Conservation (phyloP, 2,329 filamentous ascomycete species). For the Thelonectria rubi region DNA sequence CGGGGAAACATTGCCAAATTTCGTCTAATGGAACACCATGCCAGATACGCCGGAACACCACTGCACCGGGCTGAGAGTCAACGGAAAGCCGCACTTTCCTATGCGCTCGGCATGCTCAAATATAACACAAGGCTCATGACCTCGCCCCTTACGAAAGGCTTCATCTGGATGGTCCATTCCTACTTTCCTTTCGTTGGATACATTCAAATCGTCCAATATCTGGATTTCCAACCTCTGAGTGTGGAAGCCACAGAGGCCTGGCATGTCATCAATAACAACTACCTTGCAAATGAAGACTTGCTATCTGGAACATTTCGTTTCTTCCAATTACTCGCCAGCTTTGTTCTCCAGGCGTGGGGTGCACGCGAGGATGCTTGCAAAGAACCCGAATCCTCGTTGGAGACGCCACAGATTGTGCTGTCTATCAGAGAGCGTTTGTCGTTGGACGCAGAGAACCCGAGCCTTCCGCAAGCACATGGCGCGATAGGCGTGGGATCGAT, state of each 20-base stretch:
- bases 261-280: conserved; percentile 46
- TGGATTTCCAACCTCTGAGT: conserved; percentile 40
- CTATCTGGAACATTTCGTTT: background rate
- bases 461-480: background rate
- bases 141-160: conserved; percentile 45
- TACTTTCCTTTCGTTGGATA: conserved; percentile 55
- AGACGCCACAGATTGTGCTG: background rate
- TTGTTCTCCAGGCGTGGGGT: background rate
- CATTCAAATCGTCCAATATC: conserved; percentile 49
- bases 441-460: background rate
- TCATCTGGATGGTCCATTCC: conserved; percentile 48
- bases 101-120: conserved; percentile 49
- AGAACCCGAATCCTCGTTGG: background rate
- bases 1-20: conserved; percentile 57
- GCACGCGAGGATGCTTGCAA: background rate
- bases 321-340: background rate
- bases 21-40: conserved; percentile 60
- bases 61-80: conserved; percentile 39
- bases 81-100: conserved; percentile 42
- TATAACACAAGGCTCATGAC: conserved; percentile 48
- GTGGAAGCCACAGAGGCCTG: conserved; percentile 43
- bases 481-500: background rate
- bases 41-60: conserved; percentile 35
- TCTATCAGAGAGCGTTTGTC: background rate
- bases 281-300: conserved; percentile 27